Conservation (phyloP, 2,329 filamentous ascomycete species). For the Shiraia bambusicola region DNA sequence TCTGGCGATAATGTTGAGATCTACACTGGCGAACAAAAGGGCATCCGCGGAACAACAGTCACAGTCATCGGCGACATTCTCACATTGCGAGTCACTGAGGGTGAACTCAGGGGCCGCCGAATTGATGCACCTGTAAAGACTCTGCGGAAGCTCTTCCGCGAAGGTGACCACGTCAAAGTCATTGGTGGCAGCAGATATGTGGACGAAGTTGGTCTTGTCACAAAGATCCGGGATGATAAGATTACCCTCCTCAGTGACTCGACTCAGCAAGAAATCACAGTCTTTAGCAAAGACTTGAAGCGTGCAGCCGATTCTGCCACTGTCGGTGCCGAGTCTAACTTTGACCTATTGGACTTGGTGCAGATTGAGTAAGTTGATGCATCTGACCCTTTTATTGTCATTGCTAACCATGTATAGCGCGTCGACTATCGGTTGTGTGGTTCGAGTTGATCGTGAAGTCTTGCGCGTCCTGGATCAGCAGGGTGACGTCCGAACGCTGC, state of each 20-base stretch:
- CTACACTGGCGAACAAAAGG: constrained; percentile 91
- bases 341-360: constrained; percentile 88
- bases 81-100: constrained; percentile 80
- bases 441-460: constrained; percentile 93
- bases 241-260: constrained; percentile 93
- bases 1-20: constrained; percentile 97
- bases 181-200: constrained; percentile 92
- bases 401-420: constrained; percentile 50
- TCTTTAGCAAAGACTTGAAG: constrained; percentile 95
- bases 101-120: constrained; percentile 75
- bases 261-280: constrained; percentile 89
- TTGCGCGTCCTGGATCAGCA: constrained; percentile 89
- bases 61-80: constrained; percentile 92
- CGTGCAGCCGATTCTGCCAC: constrained; percentile 91
- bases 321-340: constrained; percentile 81
- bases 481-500: constrained; percentile 74
- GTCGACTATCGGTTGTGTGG: constrained; percentile 86
- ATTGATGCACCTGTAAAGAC: constrained; percentile 93
- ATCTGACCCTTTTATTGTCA: constrained; percentile 1
- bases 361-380: constrained; percentile 72
- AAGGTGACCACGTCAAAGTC: constrained; percentile 98
- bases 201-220: constrained; percentile 96
- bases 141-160: constrained; percentile 85
- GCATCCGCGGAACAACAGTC: constrained; percentile 80
- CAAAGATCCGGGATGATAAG: constrained; percentile 87